Base-by-base conservation (phyloP, 306 rosid genomes). In the Vigna mungo region DNA sequence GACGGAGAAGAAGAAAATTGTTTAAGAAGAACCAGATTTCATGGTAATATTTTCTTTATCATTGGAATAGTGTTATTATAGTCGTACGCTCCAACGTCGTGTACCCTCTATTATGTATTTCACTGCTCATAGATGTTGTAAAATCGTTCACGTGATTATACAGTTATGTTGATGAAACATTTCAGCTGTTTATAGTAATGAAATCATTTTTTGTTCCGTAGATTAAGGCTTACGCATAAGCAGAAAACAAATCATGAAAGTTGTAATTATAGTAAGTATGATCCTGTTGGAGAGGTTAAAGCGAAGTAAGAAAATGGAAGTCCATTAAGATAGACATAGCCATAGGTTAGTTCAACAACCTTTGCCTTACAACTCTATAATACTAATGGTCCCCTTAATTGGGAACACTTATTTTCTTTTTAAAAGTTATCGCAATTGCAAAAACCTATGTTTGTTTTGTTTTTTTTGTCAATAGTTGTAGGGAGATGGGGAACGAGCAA, bases 191-290 rank as follows among this genome's bases (percentile, higher is more conserved):
- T 12, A 43, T 12, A 72, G 39, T 47, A 41, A 77, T 47, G 54
- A 55, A 67, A 44, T 54, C 2, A 0, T 4, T 65, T 61, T 46
- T 9, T 16, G 30, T 7, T 37, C 63, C 82, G 64, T 78, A 37
- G 72, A 70, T 70, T 70, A 68, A 25, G 81, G 81, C 48, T 55
- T 48, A 32, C 64, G 62, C 71, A 78, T 48, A 34, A 70, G 17
- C n/a, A 20, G 30, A 58, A 21, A 30, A 43, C 47, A 21, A 69
- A 17, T 5, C 23, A 18, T 17, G 25, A 5, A 20, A 44, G 78
- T 30, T 15, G 43, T 25, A 72, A 54, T 36, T 59, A 59, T 58
- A 25, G 8, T 17, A 11, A 12, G 23, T 63, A 16, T 64, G 53
- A 34, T 76, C 30, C 12, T 1, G 14, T 43, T 43, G 53, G 66